Percentiles rank a stretch among this genome's conserved stretches.
Conservation (phyloP, 345 rosid genomes). For the Cardamine resedifolia region DNA sequence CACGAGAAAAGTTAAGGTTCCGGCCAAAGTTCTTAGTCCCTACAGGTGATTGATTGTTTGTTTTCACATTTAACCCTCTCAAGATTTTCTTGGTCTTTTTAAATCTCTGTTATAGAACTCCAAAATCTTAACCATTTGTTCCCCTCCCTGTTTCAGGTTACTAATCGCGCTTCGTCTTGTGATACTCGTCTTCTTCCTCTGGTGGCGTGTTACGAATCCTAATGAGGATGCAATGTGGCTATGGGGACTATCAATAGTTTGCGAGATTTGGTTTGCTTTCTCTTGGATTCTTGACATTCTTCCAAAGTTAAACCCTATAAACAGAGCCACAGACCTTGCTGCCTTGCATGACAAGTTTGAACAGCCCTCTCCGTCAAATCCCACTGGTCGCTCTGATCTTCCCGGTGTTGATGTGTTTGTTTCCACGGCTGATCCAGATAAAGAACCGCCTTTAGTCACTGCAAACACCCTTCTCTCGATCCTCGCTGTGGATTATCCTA, state of each 20-base stretch:
- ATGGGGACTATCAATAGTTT: conserved; percentile 77
- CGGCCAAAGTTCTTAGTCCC: conserved; percentile 74
- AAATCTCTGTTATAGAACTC: background rate
- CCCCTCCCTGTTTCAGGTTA: conserved; percentile 28
- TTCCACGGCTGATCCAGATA: conserved; percentile 90
- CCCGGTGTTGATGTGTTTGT: conserved; percentile 83
- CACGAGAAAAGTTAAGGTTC: conserved; percentile 68
- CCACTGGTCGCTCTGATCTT: conserved; percentile 83
- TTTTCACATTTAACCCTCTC: background rate
- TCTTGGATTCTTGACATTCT: conserved; percentile 87
- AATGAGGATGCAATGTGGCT: conserved; percentile 87
- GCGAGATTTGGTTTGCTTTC: conserved; percentile 93
- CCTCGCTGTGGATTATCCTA: conserved; percentile 74
- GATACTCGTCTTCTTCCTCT: conserved; percentile 53
- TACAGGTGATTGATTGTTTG: conserved; percentile 53
- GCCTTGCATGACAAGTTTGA: conserved; percentile 85
- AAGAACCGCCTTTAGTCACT: conserved; percentile 92
- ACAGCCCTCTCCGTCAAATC: conserved; percentile 66
- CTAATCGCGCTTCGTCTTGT: conserved; percentile 57
- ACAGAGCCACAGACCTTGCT: conserved; percentile 72
- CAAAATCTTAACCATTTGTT: background rate
- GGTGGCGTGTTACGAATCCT: conserved; percentile 76
- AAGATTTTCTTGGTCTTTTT: background rate
- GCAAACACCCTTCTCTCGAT: conserved; percentile 82
- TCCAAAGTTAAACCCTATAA: conserved; percentile 84